Base-by-base conservation (phyloP, 371 early-diverging fungal genomes). In the Syncephalis fuscata region DNA sequence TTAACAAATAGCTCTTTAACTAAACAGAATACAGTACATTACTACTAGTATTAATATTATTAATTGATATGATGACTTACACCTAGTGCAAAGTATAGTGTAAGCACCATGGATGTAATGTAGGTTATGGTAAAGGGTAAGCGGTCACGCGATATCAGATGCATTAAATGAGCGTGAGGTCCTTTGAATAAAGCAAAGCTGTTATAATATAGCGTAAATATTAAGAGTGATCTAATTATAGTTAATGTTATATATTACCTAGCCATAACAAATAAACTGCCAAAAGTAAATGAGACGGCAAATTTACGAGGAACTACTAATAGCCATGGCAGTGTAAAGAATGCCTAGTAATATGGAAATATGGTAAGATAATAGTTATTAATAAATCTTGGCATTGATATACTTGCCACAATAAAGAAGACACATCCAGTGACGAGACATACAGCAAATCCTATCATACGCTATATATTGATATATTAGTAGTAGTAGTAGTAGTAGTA, bases 161-260 rank as follows among this genome's bases (percentile, higher is more conserved):
- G 71, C 41, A 50, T 41, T 10, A 70, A 55, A 47, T 74, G 74
- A 7, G 70, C 58, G 1, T 64, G 53, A 8, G 67, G 74, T 1
- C 74, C 74, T 15, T 63, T 57, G 39, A 74, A 55, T 42, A 74
- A 51, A 9, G 71, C 71, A 48, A 71, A 63, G 11, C 67, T 65
- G 32, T 15, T 24, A 10, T 54, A 15, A n/a, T 42, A 9, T 10
- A 37, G n/a, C 9, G 37, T 10, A n/a, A 9, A 37, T 10, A 10
- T 37, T 37, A 37, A n/a, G n/a, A 37, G 9, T n/a, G 10, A 37
- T 37, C 9, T 37, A 10, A 9, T 10, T 9, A 37, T 10, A 37
- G 9, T 17, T 4, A 40, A 17, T 17, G 19, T 9, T 10, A 44
- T 22, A 19, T 14, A 21, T 11, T 44, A 44, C 44, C 44, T 44